These are phyloP conservation scores for Tieghemostelium lacteum DNA, from an alignment of 78 protist genomes.

Conservation along the genomic window DNA sequence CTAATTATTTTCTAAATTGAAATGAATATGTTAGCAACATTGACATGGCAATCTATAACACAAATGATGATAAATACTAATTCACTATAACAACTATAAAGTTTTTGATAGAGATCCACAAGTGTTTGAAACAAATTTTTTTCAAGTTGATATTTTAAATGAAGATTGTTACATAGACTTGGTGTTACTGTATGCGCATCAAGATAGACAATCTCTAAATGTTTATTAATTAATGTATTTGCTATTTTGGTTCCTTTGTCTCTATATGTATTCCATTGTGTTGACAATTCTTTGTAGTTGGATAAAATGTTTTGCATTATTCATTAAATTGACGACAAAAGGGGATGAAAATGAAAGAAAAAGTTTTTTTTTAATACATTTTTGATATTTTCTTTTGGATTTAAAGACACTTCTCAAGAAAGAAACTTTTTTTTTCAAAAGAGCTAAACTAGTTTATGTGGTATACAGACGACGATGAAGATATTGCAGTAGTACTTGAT, in stretches of 20 bases:
- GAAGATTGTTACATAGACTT: neutral
- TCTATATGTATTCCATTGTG: slow-evolving; percentile 59
- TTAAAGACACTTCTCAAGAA: too few relatives aligned
- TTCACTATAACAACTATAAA: slow-evolving; percentile 20
- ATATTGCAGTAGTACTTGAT: slow-evolving; percentile 1
- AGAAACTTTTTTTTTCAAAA: too few relatives aligned
- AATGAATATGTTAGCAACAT: too few relatives aligned
- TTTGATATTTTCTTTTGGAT: too few relatives aligned
- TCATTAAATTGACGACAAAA: too few relatives aligned
- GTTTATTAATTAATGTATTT: slow-evolving; percentile 16
- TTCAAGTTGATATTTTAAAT: slow-evolving; percentile 25
- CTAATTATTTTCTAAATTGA: too few relatives aligned
- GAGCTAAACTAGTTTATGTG: too few relatives aligned
- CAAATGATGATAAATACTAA: slow-evolving; percentile 14
- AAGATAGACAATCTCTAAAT: slow-evolving; percentile 15
- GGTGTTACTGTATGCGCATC: neutral
- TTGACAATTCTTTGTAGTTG: slow-evolving; percentile 31
- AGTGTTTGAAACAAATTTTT: slow-evolving; percentile 1
- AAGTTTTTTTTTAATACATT: too few relatives aligned
- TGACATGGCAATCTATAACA: too few relatives aligned
- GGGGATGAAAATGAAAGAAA: too few relatives aligned
- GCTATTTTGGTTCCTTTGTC: slow-evolving; percentile 58
- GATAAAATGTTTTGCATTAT: slow-evolving; percentile 10
- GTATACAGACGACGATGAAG: slow-evolving; percentile 59
- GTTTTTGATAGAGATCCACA: neutral